A percentile compares a stretch with the other conserved stretches of the same genome.
Evolutionary conservation across 371 early-diverging fungal species (phyloP).

Genomic region (Circinella umbellata): DNA sequence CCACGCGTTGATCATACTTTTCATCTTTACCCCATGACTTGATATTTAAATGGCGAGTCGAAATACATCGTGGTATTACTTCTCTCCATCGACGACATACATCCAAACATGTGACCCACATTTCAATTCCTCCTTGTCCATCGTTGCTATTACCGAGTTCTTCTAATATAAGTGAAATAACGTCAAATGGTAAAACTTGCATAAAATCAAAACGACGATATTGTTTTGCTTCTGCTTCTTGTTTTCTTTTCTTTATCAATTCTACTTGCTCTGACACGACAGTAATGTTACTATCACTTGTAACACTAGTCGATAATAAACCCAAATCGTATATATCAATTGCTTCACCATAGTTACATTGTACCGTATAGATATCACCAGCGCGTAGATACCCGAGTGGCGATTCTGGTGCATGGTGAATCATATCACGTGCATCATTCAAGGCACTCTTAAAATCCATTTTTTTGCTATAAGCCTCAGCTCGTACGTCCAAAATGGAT

Average conservation of each 20-base stretch:
- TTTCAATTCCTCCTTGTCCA: not conserved
- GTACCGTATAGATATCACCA: not conserved
- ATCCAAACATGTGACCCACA: not conserved
- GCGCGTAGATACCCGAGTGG: not conserved
- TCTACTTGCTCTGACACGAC: not conserved
- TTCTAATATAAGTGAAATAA: conserved; percentile 4
- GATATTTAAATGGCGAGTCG: not conserved
- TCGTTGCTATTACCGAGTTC: not conserved
- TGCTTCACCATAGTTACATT: not conserved
- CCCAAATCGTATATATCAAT: conserved; percentile 4
- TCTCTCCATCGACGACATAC: conserved; percentile 12
- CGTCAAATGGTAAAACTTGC: conserved; percentile 2
- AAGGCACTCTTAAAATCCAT: not conserved
- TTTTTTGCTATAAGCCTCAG: not conserved
- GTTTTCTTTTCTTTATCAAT: conserved; percentile 4
- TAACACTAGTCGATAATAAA: not conserved
- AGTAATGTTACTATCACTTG: no score
- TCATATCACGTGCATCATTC: conserved; percentile 2
- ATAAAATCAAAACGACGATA: conserved; percentile 9
- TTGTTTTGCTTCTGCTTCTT: not conserved
- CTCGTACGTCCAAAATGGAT: not conserved
- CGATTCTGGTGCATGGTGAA: not conserved
- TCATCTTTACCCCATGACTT: not conserved
- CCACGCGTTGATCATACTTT: not conserved
- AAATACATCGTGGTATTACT: not conserved